These are phyloP conservation scores for Didymellaceae sp. DNA, from an alignment of 2,329 filamentous ascomycete genomes.

Conservation along the genomic window DNA sequence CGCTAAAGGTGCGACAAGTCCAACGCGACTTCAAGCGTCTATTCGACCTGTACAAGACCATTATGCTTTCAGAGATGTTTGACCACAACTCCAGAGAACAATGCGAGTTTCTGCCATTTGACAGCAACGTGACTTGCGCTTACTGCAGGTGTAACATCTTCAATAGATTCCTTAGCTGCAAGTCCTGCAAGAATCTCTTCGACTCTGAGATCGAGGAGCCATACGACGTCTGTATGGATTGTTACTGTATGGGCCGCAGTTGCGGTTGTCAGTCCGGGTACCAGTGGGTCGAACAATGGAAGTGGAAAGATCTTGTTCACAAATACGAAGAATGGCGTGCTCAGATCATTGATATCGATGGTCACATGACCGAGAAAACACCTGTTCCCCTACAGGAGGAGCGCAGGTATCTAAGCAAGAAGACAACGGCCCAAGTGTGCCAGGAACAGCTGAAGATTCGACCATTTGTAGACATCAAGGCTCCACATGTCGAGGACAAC, in stretches of 20 bases:
- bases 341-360: constrained; percentile 76
- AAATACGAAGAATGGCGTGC: constrained; percentile 85
- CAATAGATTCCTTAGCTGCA: constrained; percentile 94
- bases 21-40: constrained; percentile 82
- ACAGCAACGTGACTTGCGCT: constrained; percentile 91
- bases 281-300: constrained; percentile 91
- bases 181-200: constrained; percentile 74
- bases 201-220: constrained; percentile 77
- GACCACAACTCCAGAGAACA: constrained; percentile 70
- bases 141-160: constrained; percentile 97
- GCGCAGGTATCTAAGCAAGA: constrained; percentile 70
- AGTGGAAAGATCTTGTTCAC: constrained; percentile 76
- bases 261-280: constrained; percentile 87
- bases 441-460: constrained; percentile 82
- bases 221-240: constrained; percentile 98
- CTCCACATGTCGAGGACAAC: constrained; percentile 58
- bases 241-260: constrained; percentile 95
- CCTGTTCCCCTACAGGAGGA: constrained; percentile 75
- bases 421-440: constrained; percentile 89
- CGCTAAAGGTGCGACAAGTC: constrained; percentile 69
- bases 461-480: constrained; percentile 82
- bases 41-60: constrained; percentile 76
- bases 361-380: constrained; percentile 68
- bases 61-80: constrained; percentile 88
- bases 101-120: constrained; percentile 79